Base-by-base conservation (phyloP, 371 early-diverging fungal species). In the Lichtheimia ornata region DNA sequence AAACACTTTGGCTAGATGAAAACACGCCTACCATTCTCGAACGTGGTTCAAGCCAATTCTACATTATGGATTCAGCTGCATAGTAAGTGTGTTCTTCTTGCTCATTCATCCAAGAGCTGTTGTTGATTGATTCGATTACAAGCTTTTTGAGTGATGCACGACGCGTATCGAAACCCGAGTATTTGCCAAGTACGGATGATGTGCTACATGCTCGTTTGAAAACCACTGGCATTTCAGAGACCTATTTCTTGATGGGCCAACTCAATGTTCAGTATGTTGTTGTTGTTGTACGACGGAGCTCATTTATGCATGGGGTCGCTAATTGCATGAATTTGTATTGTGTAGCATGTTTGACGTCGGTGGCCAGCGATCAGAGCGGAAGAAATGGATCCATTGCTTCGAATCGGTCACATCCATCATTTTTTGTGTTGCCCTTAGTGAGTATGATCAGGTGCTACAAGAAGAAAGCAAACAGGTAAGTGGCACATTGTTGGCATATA, bases 381-480 rank as follows among this genome's bases (percentile, higher is more conserved):
- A 92, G 68, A 94, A 94, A 72, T 95, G 97, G 97, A 90, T 92
- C 51, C 94, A 94, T 64, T 94, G 94, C 71, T 90, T 94, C 79
- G 86, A 93, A 78, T 74, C 83, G 50, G 92, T 89, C 18, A 92
- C 79, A 53, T 85, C 79, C 58, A 89, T 82, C 64, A 88, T 82
- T 51, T 89, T 79, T 76, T 87, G 77, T 70, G 90, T 84, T 60
- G 92, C 87, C 45, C 74, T 85, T 50, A 82, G 80, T 64, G 89
- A 81, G 73, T 89, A 83, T 69, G 91, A 85, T 63, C 92, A 91
- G 70, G 82, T 83, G 20, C 75, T 91, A 50, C 77, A 86, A 41
- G 92, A 91, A 64, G 91, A 90, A 55, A 61, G 72, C 7, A 82
- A 73, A 40, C 81, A 83, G 75, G 84, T 84, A 71, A 55, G 47